A percentile compares a stretch with the other conserved stretches of the same genome.
phyloP scores from a whole-genome alignment of 306 rosid species.

The Rosa rugosa region DNA sequence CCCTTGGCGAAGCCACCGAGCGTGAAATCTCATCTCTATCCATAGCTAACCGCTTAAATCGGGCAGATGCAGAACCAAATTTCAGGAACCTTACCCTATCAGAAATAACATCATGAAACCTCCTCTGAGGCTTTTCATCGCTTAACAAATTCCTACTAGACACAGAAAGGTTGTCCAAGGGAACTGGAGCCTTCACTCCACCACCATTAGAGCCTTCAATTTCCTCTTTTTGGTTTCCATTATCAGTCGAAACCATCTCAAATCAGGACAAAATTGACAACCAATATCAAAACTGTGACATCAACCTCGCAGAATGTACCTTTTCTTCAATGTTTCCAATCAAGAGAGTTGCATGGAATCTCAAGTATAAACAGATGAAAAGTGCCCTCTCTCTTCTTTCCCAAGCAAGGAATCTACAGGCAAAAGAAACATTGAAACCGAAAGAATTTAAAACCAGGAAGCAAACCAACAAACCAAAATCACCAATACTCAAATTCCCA shows the following conservation, averaged over 20 bases:
- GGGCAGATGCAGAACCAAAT: slow-evolving; percentile 76
- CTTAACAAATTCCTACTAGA: slow-evolving; percentile 41
- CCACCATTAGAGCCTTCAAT: slow-evolving; percentile 44
- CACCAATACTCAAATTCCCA: background rate
- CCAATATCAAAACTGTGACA: slow-evolving; percentile 23
- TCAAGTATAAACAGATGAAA: background rate
- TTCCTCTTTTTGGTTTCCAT: slow-evolving; percentile 49
- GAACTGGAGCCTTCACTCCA: slow-evolving; percentile 39
- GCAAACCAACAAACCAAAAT: slow-evolving; percentile 1
- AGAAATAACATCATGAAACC: slow-evolving; percentile 35
- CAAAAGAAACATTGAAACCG: background rate
- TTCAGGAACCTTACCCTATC: slow-evolving; percentile 47
- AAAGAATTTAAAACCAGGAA: slow-evolving; percentile 6
- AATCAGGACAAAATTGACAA: slow-evolving; percentile 15
- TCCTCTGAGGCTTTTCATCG: slow-evolving; percentile 42
- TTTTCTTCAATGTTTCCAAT: slow-evolving; percentile 12
- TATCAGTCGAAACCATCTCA: slow-evolving; percentile 53
- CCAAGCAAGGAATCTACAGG: slow-evolving; percentile 24
- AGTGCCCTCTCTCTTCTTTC: too few relatives aligned
- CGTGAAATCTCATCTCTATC: slow-evolving; percentile 66
- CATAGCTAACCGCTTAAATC: slow-evolving; percentile 51
- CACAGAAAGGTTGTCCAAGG: slow-evolving; percentile 40
- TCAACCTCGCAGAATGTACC: slow-evolving; percentile 15
- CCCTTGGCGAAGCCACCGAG: slow-evolving; percentile 51
- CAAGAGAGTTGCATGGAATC: background rate